phyloP scores from a whole-genome alignment of 345 rosid genomes.

The Populus ilicifolia region DNA sequence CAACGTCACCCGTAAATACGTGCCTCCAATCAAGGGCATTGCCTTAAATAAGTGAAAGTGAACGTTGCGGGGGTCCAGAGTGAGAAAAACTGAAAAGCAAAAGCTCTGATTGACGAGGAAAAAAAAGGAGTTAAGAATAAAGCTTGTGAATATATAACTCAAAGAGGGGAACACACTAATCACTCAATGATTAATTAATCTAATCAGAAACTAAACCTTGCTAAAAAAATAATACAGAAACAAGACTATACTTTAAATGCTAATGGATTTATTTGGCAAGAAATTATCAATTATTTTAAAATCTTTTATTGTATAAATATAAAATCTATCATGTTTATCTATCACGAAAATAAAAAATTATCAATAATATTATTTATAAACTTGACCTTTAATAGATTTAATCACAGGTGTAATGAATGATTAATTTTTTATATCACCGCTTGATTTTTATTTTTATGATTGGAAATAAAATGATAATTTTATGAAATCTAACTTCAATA shows the following conservation, averaged over 20 bases:
- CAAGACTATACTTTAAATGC: background rate
- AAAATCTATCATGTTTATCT: too few species aligned
- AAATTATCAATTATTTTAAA: too few species aligned
- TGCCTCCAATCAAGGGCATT: slow-evolving; percentile 9
- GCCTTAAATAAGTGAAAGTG: background rate
- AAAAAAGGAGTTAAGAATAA: background rate
- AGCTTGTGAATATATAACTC: background rate
- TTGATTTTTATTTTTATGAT: too few species aligned
- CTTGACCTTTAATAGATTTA: too few species aligned
- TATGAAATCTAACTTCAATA: too few species aligned
- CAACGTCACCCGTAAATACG: background rate
- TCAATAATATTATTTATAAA: too few species aligned
- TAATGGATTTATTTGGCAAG: too few species aligned
- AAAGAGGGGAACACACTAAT: background rate
- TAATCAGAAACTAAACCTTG: background rate
- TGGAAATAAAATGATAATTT: too few species aligned
- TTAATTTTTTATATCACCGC: too few species aligned
- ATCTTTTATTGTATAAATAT: too few species aligned
- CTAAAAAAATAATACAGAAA: background rate
- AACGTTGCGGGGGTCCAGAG: slow-evolving; percentile 7
- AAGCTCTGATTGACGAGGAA: background rate
- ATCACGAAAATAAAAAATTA: too few species aligned
- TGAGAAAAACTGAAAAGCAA: slow-evolving; percentile 2
- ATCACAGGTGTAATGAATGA: too few species aligned
- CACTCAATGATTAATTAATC: background rate